These are phyloP conservation scores for Stentor roeselii DNA, from an alignment of 73 alveolate genomes.

Conservation along the genomic window DNA sequence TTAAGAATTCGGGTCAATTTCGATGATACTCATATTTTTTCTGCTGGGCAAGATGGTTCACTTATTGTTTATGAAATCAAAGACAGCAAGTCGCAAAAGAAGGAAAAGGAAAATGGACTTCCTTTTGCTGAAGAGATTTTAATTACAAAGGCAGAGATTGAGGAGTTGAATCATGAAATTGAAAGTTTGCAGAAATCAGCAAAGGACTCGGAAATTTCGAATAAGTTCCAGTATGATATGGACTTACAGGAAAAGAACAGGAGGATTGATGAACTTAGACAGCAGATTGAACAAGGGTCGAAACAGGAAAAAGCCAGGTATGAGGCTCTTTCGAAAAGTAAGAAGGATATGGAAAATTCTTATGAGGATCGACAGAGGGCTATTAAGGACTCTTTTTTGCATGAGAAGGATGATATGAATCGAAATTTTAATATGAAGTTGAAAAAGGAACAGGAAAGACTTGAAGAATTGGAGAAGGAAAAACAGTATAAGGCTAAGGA, in stretches of 20 bases:
- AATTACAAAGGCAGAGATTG: slow-evolving; percentile 70
- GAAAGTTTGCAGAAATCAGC: slow-evolving; percentile 56
- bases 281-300: slow-evolving; percentile 54
- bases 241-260: slow-evolving; percentile 55
- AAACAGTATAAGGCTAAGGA: slow-evolving; percentile 5
- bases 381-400: neutral
- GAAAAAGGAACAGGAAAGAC: neutral
- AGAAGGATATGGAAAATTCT: slow-evolving; percentile 59
- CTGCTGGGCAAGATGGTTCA: slow-evolving; percentile 83
- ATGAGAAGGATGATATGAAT: neutral
- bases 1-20: slow-evolving; percentile 83
- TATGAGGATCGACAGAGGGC: slow-evolving; percentile 4
- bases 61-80: slow-evolving; percentile 73
- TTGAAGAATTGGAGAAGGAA: neutral
- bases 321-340: slow-evolving; percentile 50
- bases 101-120: slow-evolving; percentile 65
- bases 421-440: neutral
- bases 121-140: slow-evolving; percentile 74
- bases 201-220: slow-evolving; percentile 56
- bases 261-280: slow-evolving; percentile 52
- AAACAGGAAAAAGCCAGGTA: slow-evolving; percentile 41
- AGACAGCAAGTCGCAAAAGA: slow-evolving; percentile 66
- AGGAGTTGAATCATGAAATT: slow-evolving; percentile 63
- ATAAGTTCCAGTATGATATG: slow-evolving; percentile 48
- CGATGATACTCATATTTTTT: slow-evolving; percentile 74